phyloP scores from a whole-genome alignment of 306 rosid genomes.

The Sicyos edulis region DNA sequence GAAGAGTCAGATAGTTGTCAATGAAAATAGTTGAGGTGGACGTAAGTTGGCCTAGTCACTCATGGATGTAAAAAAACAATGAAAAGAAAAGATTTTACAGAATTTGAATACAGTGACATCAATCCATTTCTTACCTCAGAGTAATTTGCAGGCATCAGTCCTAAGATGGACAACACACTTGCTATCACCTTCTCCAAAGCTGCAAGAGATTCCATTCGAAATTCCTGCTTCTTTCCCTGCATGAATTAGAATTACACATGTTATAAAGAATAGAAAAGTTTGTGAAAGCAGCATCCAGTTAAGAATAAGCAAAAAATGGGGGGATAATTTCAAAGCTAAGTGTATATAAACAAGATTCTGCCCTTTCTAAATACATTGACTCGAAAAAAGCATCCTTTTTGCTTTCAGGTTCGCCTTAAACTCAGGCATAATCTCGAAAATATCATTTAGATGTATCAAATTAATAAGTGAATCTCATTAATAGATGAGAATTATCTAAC shows the following conservation, averaged over 20 bases:
- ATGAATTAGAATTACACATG: constrained; percentile 23
- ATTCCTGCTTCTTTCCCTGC: constrained; percentile 74
- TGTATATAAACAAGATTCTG: constrained; percentile 6
- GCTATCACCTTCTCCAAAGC: constrained; percentile 54
- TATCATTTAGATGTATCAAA: not conserved
- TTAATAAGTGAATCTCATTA: not conserved
- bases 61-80: no score
- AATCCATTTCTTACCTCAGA: constrained; percentile 44
- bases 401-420: not conserved
- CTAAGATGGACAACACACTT: constrained; percentile 53
- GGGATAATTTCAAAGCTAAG: not conserved
- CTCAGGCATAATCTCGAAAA: not conserved
- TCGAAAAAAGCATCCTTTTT: constrained; percentile 11
- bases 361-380: not conserved
- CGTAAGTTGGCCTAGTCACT: no score
- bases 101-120: constrained; percentile 6
- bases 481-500: not conserved
- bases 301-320: not conserved
- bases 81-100: not conserved
- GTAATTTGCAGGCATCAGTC: constrained; percentile 67
- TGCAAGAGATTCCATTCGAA: constrained; percentile 72
- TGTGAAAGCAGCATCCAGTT: not conserved
- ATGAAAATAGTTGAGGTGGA: no score
- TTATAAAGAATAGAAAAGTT: not conserved
- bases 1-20: no score